phyloP scores from a whole-genome alignment of 768 basidiomycete genomes.

The Podaxis sp. region DNA sequence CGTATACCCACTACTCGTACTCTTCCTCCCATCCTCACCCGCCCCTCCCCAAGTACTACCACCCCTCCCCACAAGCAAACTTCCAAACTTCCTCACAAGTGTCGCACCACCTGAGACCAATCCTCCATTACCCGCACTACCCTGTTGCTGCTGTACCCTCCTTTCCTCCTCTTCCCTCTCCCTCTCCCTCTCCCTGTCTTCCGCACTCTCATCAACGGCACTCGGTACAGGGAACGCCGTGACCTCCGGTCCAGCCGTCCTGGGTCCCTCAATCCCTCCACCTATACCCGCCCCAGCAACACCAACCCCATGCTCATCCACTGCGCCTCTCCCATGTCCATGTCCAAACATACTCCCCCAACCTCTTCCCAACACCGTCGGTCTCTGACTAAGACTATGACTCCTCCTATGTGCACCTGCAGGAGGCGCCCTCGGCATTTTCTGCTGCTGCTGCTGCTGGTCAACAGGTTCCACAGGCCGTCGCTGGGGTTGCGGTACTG shows the following conservation, averaged over 20 bases:
- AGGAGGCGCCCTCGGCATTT: conserved; percentile 66
- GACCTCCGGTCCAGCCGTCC: conserved; percentile 68
- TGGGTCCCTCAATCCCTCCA: conserved; percentile 39
- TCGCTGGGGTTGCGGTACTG: conserved; percentile 18
- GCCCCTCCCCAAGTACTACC: conserved; percentile 23
- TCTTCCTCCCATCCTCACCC: conserved; percentile 37
- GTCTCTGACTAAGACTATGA: conserved; percentile 81
- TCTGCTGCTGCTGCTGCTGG: conserved; percentile 20
- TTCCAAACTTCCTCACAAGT: conserved; percentile 78
- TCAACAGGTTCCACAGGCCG: conserved; percentile 33
- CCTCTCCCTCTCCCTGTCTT: conserved; percentile 28
- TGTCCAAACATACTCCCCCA: conserved; percentile 65
- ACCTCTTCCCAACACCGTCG: conserved; percentile 47
- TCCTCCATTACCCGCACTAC: neutral
- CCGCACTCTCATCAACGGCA: conserved; percentile 29
- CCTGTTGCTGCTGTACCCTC: conserved; percentile 27
- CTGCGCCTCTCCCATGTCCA: conserved; percentile 28
- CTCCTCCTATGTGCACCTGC: conserved; percentile 80
- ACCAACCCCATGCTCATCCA: conserved; percentile 39
- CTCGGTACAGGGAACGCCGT: conserved; percentile 49
- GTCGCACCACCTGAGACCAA: conserved; percentile 59
- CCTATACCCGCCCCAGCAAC: conserved; percentile 20
- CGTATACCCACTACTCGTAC: conserved; percentile 44
- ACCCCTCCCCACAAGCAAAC: conserved; percentile 53
- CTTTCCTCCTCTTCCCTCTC: conserved; percentile 26